Conservation (phyloP, 106 monocot genomes). For the Phalaenopsis equestris region DNA sequence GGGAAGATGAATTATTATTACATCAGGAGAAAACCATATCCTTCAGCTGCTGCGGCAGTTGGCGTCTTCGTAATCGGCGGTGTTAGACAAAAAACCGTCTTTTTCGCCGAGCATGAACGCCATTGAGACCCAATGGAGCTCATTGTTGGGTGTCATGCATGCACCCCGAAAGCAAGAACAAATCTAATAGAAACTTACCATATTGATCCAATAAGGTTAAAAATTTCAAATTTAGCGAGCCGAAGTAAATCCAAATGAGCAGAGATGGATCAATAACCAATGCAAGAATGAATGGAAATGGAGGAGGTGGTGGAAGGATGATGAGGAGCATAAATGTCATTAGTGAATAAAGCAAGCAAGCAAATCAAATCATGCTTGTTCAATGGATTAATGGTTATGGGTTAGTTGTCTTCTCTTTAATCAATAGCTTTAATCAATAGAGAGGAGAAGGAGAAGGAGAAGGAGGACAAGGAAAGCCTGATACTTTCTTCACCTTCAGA, state of each 20-base stretch:
- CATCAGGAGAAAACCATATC: not conserved
- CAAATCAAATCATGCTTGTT: not conserved
- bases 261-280: not conserved
- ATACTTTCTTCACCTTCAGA: constrained; percentile 1
- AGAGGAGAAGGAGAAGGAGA: not conserved
- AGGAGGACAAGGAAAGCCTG: not conserved
- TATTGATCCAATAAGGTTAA: not conserved
- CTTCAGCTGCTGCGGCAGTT: not conserved
- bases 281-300: constrained; percentile 9
- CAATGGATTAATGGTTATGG: constrained; percentile 3
- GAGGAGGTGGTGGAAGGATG: not conserved
- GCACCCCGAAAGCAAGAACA: not conserved
- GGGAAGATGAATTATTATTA: constrained; percentile 2
- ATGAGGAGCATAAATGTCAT: not conserved
- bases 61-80: not conserved
- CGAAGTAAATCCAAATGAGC: not conserved
- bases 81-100: constrained; percentile 10
- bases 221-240: not conserved
- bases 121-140: constrained; percentile 7
- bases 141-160: not conserved
- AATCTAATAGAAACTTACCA: not conserved
- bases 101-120: not conserved
- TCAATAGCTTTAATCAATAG: not conserved
- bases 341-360: not conserved
- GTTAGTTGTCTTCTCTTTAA: not conserved